Evolutionary conservation across 495 filamentous ascomycete species (phyloP).

Genomic region (Podospora anserina): DNA sequence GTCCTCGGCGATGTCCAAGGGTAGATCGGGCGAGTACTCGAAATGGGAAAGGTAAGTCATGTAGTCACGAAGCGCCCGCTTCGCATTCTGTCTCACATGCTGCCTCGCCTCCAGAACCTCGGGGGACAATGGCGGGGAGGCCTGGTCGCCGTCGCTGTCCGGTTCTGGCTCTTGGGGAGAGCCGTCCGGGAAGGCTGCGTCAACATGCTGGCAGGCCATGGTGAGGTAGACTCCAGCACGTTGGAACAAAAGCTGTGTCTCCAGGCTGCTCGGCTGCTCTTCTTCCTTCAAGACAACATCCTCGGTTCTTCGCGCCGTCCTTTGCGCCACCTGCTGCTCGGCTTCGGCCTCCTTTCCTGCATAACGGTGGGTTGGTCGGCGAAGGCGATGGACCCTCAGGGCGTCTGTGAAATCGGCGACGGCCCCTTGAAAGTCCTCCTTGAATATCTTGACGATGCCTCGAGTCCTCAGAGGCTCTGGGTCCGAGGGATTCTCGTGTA

Average conservation of each 20-base stretch:
- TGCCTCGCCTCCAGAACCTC: constrained; percentile 58
- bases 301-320: constrained; percentile 42
- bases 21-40: constrained; percentile 70
- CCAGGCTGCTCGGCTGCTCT: constrained; percentile 68
- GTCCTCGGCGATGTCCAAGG: constrained; percentile 61
- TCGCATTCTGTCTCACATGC: constrained; percentile 64
- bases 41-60: constrained; percentile 64
- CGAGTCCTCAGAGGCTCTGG: constrained; percentile 65
- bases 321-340: constrained; percentile 37
- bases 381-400: constrained; percentile 55
- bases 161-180: background rate
- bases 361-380: constrained; percentile 43
- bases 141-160: background rate
- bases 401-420: constrained; percentile 64
- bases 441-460: constrained; percentile 70
- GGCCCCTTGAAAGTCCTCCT: constrained; percentile 67
- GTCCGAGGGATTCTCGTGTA: constrained; percentile 57
- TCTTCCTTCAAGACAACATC: constrained; percentile 61
- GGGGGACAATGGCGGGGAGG: background rate
- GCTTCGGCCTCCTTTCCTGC: constrained; percentile 38
- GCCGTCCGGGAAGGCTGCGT: constrained; percentile 12
- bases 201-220: constrained; percentile 62
- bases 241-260: constrained; percentile 72
- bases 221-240: constrained; percentile 70
- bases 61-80: constrained; percentile 70